Evolutionary conservation across 1,284 basidiomycete species (phyloP).

Genomic region (Ceratobasidium sp.): DNA sequence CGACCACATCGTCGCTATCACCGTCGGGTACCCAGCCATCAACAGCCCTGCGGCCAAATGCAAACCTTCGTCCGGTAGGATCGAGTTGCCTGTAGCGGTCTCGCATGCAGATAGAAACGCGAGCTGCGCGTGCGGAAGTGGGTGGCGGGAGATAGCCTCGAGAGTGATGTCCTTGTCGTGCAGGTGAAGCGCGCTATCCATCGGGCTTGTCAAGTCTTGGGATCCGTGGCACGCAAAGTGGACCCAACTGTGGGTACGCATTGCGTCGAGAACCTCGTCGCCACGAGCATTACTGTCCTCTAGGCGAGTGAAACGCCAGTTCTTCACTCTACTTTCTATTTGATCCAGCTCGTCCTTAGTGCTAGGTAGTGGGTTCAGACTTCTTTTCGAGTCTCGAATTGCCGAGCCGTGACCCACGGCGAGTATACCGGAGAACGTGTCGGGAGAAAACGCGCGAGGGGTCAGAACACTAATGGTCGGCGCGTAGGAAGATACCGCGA

Average conservation of each 20-base stretch:
- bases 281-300: not conserved
- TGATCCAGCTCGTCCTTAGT: slow-evolving; percentile 10
- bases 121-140: not conserved
- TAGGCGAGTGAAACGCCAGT: not conserved
- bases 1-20: slow-evolving; percentile 20
- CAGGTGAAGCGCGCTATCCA: not conserved
- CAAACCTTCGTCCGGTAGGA: slow-evolving; percentile 45
- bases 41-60: slow-evolving; percentile 45
- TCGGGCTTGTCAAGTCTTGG: not conserved
- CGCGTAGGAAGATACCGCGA: slow-evolving; percentile 10
- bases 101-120: slow-evolving; percentile 5
- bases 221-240: slow-evolving; percentile 26
- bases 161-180: not conserved
- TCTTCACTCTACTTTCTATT: not conserved
- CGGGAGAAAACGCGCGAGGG: not conserved
- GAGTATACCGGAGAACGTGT: not conserved
- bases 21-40: slow-evolving; percentile 43
- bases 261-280: slow-evolving; percentile 5
- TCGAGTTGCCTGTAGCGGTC: slow-evolving; percentile 37
- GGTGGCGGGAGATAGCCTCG: not conserved
- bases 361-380: not conserved
- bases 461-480: not conserved
- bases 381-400: too few species aligned
- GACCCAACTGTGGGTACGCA: not conserved
- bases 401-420: slow-evolving; percentile 1